Conservation (phyloP, 371 early-diverging fungal species). For the Mortierella sp. region DNA sequence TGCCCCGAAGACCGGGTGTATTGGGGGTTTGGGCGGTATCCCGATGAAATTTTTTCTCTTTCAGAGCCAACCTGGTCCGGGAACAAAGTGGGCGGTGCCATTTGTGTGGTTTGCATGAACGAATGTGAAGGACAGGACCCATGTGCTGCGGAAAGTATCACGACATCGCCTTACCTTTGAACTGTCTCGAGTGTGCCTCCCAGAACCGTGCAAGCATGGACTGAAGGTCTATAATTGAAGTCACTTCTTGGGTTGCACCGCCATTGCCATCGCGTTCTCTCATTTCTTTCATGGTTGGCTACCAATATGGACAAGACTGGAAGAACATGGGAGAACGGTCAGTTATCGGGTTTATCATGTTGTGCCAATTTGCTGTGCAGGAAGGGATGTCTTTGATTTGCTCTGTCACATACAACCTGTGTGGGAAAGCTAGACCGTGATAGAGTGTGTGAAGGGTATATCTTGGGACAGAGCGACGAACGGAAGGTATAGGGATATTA, state of each 20-base stretch:
- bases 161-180: slow-evolving; percentile 33
- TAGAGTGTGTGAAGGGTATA: too few relatives aligned
- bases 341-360: background rate
- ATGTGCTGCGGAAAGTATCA: too few relatives aligned
- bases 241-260: slow-evolving; percentile 40
- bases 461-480: too few relatives aligned
- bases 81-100: background rate
- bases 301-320: background rate
- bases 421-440: too few relatives aligned
- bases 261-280: slow-evolving; percentile 30
- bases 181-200: slow-evolving; percentile 52
- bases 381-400: too few relatives aligned
- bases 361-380: too few relatives aligned
- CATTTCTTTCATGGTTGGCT: slow-evolving; percentile 23
- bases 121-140: background rate
- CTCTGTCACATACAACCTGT: too few relatives aligned
- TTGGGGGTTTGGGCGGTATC: background rate
- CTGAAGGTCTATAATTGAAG: slow-evolving; percentile 44
- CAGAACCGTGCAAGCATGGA: slow-evolving; percentile 50
- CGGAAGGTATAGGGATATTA: too few relatives aligned
- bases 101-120: background rate
- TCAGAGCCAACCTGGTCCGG: slow-evolving; percentile 10
- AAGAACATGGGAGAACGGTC: background rate
- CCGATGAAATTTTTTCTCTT: slow-evolving; percentile 5
- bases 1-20: background rate